Percentiles rank a stretch among this genome's conserved stretches.
Conservation (phyloP, 257 asterid genomes). For the Scutellaria galericulata region DNA sequence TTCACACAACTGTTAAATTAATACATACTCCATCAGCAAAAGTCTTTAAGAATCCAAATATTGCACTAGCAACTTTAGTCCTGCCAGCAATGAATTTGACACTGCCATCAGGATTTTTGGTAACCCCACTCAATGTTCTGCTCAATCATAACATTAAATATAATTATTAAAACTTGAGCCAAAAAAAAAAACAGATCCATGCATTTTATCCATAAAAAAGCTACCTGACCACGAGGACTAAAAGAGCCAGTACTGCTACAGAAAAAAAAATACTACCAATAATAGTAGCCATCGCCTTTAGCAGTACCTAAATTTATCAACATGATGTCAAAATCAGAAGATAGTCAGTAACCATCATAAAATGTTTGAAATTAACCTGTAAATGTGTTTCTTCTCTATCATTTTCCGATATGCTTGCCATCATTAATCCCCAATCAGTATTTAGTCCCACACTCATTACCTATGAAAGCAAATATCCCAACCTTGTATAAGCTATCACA, state of each 20-base stretch:
- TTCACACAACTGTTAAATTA: constrained; percentile 27
- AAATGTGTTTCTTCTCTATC: constrained; percentile 96
- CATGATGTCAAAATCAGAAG: constrained; percentile 26
- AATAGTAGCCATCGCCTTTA: constrained; percentile 95
- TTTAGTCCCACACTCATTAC: constrained; percentile 87
- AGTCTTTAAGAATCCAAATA: constrained; percentile 75
- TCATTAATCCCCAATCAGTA: constrained; percentile 95
- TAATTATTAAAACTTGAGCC: neutral
- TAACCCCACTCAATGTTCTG: constrained; percentile 82
- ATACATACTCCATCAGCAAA: constrained; percentile 89
- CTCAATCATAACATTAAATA: constrained; percentile 25
- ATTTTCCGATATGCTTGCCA: constrained; percentile 97
- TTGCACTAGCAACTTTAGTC: constrained; percentile 65
- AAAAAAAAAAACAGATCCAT: neutral
- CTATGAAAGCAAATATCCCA: constrained; percentile 46
- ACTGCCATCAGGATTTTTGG: constrained; percentile 61
- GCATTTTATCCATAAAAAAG: neutral
- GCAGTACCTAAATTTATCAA: constrained; percentile 63
- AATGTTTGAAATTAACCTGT: constrained; percentile 59
- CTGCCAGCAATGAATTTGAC: constrained; percentile 66
- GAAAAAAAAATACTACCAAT: constrained; percentile 83
- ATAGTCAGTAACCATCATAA: constrained; percentile 16
- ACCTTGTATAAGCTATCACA: constrained; percentile 29
- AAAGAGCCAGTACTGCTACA: constrained; percentile 70
- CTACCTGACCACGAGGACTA: constrained; percentile 77